Evolutionary conservation across 257 asterid species (phyloP).

Genomic region (Ilex asprella): DNA sequence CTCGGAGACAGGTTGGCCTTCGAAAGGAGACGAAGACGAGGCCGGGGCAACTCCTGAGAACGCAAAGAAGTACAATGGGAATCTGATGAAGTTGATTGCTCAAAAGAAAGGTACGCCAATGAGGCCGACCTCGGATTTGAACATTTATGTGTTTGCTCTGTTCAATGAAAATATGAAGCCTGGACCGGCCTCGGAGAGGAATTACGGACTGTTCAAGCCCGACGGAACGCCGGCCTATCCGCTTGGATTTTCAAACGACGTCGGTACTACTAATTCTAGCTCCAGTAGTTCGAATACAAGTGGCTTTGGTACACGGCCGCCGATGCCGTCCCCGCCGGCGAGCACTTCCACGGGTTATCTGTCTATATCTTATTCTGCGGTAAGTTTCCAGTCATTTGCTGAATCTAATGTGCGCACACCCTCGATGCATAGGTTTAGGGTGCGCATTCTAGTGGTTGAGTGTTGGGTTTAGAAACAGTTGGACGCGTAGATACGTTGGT

Average conservation of each 20-base stretch:
- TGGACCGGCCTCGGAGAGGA: slow-evolving; percentile 85
- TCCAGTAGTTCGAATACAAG: background rate
- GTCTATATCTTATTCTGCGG: slow-evolving; percentile 60
- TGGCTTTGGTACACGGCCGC: background rate
- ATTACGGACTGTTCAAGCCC: slow-evolving; percentile 79
- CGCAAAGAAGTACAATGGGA: slow-evolving; percentile 61
- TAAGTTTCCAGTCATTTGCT: slow-evolving; percentile 20
- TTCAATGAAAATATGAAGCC: slow-evolving; percentile 87
- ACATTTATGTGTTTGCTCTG: slow-evolving; percentile 62
- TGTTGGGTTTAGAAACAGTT: too few relatives aligned
- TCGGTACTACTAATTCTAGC: background rate
- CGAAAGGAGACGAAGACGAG: slow-evolving; percentile 77
- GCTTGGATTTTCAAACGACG: background rate
- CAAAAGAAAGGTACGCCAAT: slow-evolving; percentile 72
- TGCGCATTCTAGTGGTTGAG: too few relatives aligned
- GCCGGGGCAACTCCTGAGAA: slow-evolving; percentile 72
- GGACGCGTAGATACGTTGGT: too few relatives aligned
- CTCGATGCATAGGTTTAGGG: too few relatives aligned
- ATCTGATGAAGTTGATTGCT: slow-evolving; percentile 48
- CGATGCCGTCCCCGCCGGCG: slow-evolving; percentile 22
- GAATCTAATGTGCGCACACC: background rate
- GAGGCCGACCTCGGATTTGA: slow-evolving; percentile 56
- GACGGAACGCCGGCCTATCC: slow-evolving; percentile 64
- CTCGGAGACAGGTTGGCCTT: slow-evolving; percentile 95
- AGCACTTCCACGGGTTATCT: slow-evolving; percentile 31